These are phyloP conservation scores for Fistulifera solaris DNA, from an alignment of 108 stramenopile species.

Conservation along the genomic window DNA sequence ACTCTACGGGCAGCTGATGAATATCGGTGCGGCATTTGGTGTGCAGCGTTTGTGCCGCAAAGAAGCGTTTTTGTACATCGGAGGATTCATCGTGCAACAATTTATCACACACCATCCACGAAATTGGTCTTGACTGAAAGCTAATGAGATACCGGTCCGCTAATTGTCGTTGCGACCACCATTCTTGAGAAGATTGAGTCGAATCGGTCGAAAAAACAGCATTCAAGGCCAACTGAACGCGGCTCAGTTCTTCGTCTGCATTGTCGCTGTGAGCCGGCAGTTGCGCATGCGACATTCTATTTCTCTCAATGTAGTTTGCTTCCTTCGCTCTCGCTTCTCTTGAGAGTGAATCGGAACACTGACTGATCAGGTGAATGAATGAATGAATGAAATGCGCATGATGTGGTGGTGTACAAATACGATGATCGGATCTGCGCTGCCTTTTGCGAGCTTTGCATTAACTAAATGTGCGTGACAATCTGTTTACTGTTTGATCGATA, in stretches of 20 bases:
- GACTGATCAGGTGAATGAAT: no score
- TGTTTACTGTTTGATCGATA: no score
- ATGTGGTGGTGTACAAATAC: no score
- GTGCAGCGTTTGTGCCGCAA: conserved; percentile 82
- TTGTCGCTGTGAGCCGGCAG: conserved; percentile 59
- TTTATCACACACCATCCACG: conserved; percentile 79
- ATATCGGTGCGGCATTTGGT: conserved; percentile 64
- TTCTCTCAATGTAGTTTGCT: no score
- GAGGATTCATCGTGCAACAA: conserved; percentile 24
- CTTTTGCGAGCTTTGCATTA: no score
- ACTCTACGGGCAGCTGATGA: conserved; percentile 37
- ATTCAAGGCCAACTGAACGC: conserved; percentile 57
- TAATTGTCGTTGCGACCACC: conserved; percentile 56
- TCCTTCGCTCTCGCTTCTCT: no score
- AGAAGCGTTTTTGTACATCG: conserved; percentile 56
- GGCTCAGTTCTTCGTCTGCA: conserved; percentile 56
- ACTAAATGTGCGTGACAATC: no score
- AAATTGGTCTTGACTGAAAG: conserved; percentile 53
- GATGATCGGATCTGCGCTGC: no score
- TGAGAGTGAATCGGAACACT: no score
- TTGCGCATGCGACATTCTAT: background rate
- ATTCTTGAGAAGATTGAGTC: conserved; percentile 8
- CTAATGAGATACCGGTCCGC: conserved; percentile 72
- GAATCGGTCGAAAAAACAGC: conserved; percentile 46
- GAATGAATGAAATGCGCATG: no score